A percentile compares a stretch with the other conserved stretches of the same genome.
These are phyloP conservation scores for Trichoderma brevicompactum DNA, from an alignment of 2,329 filamentous ascomycete genomes.

Conservation along the genomic window DNA sequence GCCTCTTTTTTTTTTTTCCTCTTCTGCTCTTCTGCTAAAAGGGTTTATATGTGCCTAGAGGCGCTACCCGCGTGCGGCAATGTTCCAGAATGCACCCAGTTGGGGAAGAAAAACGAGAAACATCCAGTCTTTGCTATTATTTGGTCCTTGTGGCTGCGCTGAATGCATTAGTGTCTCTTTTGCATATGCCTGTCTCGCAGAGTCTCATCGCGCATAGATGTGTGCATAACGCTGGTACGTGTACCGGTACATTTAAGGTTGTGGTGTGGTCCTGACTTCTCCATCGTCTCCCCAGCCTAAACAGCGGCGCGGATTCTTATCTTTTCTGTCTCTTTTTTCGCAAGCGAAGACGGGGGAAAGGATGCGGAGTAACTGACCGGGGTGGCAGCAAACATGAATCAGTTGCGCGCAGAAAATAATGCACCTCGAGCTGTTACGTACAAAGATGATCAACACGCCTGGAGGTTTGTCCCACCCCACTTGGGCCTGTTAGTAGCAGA, in stretches of 20 bases:
- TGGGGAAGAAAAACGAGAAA: not conserved
- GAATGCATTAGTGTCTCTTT: conserved; percentile 13
- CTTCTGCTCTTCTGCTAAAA: not conserved
- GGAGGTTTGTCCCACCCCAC: conserved; percentile 11
- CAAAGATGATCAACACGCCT: conserved; percentile 18
- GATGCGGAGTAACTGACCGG: conserved; percentile 1
- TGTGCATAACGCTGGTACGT: not conserved
- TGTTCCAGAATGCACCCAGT: conserved; percentile 19
- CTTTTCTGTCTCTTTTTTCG: conserved; percentile 2
- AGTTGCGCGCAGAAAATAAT: conserved; percentile 3
- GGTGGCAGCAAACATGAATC: conserved; percentile 21
- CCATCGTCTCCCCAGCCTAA: not conserved
- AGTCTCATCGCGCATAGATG: not conserved
- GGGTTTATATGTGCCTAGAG: too few relatives aligned
- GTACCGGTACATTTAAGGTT: not conserved
- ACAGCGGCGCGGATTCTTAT: conserved; percentile 7
- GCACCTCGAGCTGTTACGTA: conserved; percentile 19
- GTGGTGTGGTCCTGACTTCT: not conserved
- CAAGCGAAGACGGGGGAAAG: conserved; percentile 15
- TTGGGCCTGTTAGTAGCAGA: not conserved
- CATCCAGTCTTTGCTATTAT: not conserved
- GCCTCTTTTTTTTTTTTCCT: not conserved
- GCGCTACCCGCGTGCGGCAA: conserved; percentile 10
- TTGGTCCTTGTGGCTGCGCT: not conserved
- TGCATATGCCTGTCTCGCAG: conserved; percentile 12